Conservation (phyloP, 176 grass and related monocot species). For the Secale cereale region DNA sequence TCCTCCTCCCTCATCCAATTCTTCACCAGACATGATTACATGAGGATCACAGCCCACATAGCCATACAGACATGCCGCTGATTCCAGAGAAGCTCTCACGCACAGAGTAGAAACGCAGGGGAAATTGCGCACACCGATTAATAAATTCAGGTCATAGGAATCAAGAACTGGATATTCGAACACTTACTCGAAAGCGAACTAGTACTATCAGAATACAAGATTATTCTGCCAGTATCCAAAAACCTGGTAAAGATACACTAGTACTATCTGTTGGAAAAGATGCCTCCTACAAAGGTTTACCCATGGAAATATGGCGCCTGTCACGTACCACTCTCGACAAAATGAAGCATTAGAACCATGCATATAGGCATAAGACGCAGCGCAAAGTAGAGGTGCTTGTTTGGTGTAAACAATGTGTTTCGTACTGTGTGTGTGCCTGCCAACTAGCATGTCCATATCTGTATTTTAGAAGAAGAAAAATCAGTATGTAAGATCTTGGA, state of each 20-base stretch:
- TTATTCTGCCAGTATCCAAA: too few relatives aligned
- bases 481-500: neutral
- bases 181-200: conserved; percentile 24
- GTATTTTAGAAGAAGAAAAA: neutral
- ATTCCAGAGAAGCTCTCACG: neutral
- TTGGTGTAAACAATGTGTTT: neutral
- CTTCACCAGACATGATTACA: neutral
- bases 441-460: neutral
- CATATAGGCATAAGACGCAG: neutral
- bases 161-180: neutral
- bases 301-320: neutral
- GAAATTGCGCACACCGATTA: neutral
- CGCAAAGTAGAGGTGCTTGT: neutral
- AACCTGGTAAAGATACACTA: neutral
- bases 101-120: neutral
- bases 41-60: neutral
- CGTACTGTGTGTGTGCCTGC: neutral
- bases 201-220: too few relatives aligned
- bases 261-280: neutral
- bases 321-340: neutral
- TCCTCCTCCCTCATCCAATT: neutral
- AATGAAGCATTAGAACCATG: neutral
- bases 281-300: neutral
- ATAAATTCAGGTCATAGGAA: neutral
- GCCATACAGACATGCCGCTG: neutral